These are phyloP conservation scores for Mycena citricolor DNA, from an alignment of 1,284 basidiomycete species.

Conservation along the genomic window DNA sequence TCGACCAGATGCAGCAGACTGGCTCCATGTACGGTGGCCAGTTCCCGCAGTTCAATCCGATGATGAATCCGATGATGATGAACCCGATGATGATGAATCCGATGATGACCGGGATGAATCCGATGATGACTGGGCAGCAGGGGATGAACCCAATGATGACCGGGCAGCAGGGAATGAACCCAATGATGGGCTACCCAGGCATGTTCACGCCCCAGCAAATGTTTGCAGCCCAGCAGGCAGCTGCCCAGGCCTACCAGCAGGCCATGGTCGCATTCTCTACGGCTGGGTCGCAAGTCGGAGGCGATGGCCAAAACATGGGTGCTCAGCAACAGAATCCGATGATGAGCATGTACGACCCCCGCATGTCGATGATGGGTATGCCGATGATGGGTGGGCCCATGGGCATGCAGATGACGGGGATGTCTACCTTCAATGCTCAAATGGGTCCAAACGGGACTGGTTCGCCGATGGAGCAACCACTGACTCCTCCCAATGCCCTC, in stretches of 20 bases:
- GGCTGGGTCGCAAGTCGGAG: slow-evolving; percentile 73
- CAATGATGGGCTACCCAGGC: slow-evolving; percentile 51
- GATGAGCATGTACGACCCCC: slow-evolving; percentile 53
- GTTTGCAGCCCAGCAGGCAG: slow-evolving; percentile 83
- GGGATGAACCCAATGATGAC: slow-evolving; percentile 55
- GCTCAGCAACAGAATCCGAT: slow-evolving; percentile 45
- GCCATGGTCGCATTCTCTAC: slow-evolving; percentile 88
- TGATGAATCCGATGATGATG: slow-evolving; percentile 43
- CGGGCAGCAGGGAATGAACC: no score
- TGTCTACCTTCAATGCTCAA: slow-evolving; percentile 54
- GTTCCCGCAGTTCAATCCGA: slow-evolving; percentile 50
- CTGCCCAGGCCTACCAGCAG: slow-evolving; percentile 86
- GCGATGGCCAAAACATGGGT: slow-evolving; percentile 34
- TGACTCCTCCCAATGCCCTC: slow-evolving; percentile 26
- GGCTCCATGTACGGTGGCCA: slow-evolving; percentile 67
- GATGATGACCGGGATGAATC: slow-evolving; percentile 49
- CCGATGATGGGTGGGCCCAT: slow-evolving; percentile 38
- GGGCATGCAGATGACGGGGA: slow-evolving; percentile 59
- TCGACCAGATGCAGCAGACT: slow-evolving; percentile 81
- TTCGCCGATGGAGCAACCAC: slow-evolving; percentile 25
- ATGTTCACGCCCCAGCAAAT: slow-evolving; percentile 73
- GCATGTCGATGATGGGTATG: slow-evolving; percentile 58
- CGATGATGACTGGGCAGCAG: slow-evolving; percentile 39
- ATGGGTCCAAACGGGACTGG: slow-evolving; percentile 41
- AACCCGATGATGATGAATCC: slow-evolving; percentile 45